phyloP scores from a whole-genome alignment of 306 rosid species.

The Myrica gale region DNA sequence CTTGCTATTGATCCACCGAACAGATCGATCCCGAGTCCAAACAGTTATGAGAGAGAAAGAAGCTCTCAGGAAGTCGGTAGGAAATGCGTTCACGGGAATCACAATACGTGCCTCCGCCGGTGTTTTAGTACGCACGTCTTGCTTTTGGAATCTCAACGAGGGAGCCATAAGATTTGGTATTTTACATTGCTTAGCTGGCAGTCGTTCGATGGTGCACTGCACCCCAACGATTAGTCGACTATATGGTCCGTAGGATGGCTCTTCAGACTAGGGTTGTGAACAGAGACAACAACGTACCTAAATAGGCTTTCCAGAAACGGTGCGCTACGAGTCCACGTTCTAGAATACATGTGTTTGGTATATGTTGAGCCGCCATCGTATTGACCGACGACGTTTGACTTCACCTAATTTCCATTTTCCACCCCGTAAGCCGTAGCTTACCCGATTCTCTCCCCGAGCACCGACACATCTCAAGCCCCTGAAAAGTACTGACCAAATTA shows the following conservation, averaged over 20 bases:
- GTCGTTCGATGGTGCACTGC: background rate
- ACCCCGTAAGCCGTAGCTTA: no score
- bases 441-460: no score
- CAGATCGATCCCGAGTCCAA: conserved; percentile 28
- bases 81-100: background rate
- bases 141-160: conserved; percentile 13
- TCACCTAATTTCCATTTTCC: no score
- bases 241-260: background rate
- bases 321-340: background rate
- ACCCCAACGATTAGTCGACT: background rate
- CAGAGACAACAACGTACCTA: no score
- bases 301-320: background rate
- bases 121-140: conserved; percentile 5
- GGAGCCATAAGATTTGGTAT: no score
- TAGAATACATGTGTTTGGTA: background rate
- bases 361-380: background rate
- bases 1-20: conserved; percentile 27
- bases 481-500: no score
- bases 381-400: background rate
- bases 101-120: background rate
- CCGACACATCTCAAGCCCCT: no score
- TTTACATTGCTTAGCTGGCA: conserved; percentile 8
- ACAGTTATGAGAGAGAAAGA: background rate
- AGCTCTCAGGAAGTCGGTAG: background rate
- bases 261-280: background rate